Percentiles rank a stretch among this genome's conserved stretches.
phyloP scores from a whole-genome alignment of 129 eudicot species.

The Pulicaria dysenterica region DNA sequence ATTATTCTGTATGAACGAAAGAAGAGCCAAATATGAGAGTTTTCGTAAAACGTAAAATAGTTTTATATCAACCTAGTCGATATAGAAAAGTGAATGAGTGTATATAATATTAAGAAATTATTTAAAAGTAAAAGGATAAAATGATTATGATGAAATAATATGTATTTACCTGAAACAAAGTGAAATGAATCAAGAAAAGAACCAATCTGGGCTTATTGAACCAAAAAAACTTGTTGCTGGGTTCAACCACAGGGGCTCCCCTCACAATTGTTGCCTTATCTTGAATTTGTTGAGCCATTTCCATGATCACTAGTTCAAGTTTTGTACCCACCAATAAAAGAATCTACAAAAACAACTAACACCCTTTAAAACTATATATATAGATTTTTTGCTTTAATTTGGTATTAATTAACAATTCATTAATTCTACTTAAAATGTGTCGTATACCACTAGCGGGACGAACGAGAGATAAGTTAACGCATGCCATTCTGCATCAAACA shows the following conservation, averaged over 20 bases:
- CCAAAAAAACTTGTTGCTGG: slow-evolving; percentile 72
- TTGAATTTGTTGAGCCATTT: slow-evolving; percentile 78
- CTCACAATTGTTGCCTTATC: slow-evolving; percentile 65
- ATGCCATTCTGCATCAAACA: slow-evolving; percentile 65
- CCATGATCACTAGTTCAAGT: slow-evolving; percentile 72
- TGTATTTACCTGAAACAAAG: slow-evolving; percentile 59
- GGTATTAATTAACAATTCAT: background rate
- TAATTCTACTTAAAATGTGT: background rate
- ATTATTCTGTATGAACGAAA: too few species aligned
- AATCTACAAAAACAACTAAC: slow-evolving; percentile 36
- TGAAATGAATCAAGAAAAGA: slow-evolving; percentile 78
- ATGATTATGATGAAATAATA: too few species aligned
- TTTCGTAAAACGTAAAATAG: too few species aligned
- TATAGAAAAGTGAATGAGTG: too few species aligned
- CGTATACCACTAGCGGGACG: slow-evolving; percentile 70
- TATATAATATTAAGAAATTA: too few species aligned
- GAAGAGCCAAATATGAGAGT: too few species aligned
- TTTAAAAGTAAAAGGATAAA: too few species aligned
- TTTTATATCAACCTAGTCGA: too few species aligned
- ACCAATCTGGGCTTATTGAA: slow-evolving; percentile 65
- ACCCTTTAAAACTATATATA: background rate
- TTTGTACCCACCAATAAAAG: slow-evolving; percentile 68
- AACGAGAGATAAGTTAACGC: slow-evolving; percentile 60
- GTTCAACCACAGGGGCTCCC: slow-evolving; percentile 75
- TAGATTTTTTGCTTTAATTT: background rate